These are phyloP conservation scores for Pseudogymnoascus sp. DNA, from an alignment of 2,329 filamentous ascomycete species.

Conservation along the genomic window DNA sequence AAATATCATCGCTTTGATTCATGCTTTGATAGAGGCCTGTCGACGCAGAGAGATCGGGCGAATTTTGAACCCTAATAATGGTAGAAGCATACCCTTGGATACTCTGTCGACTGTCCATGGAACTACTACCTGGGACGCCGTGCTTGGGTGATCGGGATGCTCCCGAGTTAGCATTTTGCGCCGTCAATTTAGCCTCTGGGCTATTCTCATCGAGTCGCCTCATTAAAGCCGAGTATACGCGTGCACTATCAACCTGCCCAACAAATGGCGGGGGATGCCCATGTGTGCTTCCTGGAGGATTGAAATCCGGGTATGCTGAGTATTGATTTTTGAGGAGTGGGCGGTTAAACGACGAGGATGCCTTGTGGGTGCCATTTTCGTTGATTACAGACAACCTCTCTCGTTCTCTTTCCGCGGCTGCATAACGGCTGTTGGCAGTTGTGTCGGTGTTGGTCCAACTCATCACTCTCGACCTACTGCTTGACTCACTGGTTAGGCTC, in stretches of 20 bases:
- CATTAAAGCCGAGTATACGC: conserved; percentile 58
- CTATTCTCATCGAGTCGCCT: conserved; percentile 40
- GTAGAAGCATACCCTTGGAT: conserved; percentile 15
- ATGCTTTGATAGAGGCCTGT: not conserved
- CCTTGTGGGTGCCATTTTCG: conserved; percentile 41
- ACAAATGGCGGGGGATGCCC: conserved; percentile 15
- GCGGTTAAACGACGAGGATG: conserved; percentile 32
- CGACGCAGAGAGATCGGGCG: not conserved
- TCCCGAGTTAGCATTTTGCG: conserved; percentile 18
- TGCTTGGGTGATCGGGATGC: conserved; percentile 10
- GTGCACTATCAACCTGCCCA: conserved; percentile 43
- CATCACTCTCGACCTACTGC: conserved; percentile 57
- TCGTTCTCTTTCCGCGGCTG: conserved; percentile 36
- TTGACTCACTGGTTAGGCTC: conserved; percentile 37
- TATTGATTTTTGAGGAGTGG: conserved; percentile 22
- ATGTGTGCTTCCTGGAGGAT: conserved; percentile 11
- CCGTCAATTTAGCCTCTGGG: conserved; percentile 19
- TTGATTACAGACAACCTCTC: conserved; percentile 58
- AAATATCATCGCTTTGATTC: not conserved
- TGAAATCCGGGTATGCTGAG: conserved; percentile 21
- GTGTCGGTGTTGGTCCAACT: conserved; percentile 58
- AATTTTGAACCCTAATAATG: not conserved
- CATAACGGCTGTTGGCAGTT: conserved; percentile 36
- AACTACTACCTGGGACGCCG: conserved; percentile 15
- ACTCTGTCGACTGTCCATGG: conserved; percentile 14